Base-by-base conservation (phyloP, 2,329 filamentous ascomycete genomes). In the Colletotrichum orbiculare region DNA sequence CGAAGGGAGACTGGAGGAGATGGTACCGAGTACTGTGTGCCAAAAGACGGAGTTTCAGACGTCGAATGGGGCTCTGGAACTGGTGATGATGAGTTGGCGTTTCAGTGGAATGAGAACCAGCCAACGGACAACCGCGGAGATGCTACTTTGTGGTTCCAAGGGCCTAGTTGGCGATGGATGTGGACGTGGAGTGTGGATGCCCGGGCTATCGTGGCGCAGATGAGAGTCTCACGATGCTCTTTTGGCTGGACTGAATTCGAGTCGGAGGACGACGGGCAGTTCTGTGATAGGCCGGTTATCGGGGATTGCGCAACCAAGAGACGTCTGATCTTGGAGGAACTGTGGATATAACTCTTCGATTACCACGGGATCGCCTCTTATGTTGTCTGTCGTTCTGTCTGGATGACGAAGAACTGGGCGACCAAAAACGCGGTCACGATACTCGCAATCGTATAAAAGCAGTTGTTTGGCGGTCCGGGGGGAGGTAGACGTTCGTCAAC, bases 401-500 rank as follows among this genome's bases (percentile, higher is more conserved):
- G 12, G 6, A 8, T 8, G 12, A 33, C 38, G n/a, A 59, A 38
- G 13, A 41, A 37, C 42, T 25, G 49, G 49, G 38, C 33, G 49
- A 49, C 37, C 53, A 42, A 56, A 33, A 25, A 25, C 25, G 25
- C 25, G 48, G 34, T 33, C 25, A 34, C 46, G n/a, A 48, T 39
- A 47, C 15, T 7, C 45, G 33, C 25, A 35, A 42, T 43, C 15
- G 49, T 6, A 6, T 45, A 41, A 17, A 41, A 46, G 45, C 35
- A 53, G 60, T 41, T 38, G 39, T 38, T 25, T 33, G 34, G 63
- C 37, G 60, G 54, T 58, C 54, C 43, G 41, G 13, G 45, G 43
- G 38, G 42, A 54, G 60, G 54, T 42, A 65, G 57, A 67, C 64
- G 49, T 37, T 17, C 46, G 60, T 66, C 55, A 52, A 63, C 58